Evolutionary conservation across 495 filamentous ascomycete species (phyloP).

Genomic region (Echria macrotheca): DNA sequence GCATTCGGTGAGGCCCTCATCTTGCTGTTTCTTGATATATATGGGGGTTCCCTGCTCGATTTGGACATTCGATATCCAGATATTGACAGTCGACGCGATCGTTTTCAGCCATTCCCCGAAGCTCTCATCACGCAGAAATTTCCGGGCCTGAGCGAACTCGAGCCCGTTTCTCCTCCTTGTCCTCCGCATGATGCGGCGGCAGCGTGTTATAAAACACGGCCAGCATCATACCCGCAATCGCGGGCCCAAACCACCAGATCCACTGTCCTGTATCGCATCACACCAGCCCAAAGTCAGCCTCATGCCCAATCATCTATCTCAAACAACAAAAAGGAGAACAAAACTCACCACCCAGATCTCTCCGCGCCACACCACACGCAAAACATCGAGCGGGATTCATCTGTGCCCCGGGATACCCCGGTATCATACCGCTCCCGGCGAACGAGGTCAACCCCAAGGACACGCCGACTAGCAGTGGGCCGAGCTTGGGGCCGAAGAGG

Average conservation of each 20-base stretch:
- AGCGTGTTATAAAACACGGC: constrained; percentile 21
- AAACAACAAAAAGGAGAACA: constrained; percentile 7
- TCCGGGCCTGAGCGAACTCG: background rate
- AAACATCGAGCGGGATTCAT: constrained; percentile 30
- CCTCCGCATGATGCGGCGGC: constrained; percentile 16
- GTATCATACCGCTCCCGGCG: constrained; percentile 37
- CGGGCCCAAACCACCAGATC: constrained; percentile 32
- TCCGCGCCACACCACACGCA: constrained; percentile 25
- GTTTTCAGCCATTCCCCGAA: no score
- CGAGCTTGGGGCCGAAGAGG: constrained; percentile 46
- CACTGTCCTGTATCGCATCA: constrained; percentile 22
- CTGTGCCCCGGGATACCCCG: constrained; percentile 42
- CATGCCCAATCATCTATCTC: background rate
- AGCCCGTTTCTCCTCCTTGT: background rate
- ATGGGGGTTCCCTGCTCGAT: no score
- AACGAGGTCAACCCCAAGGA: constrained; percentile 43
- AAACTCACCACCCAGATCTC: constrained; percentile 17
- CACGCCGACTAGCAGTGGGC: constrained; percentile 49
- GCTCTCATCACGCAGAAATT: background rate
- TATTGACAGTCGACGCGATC: no score
- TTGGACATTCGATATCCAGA: no score
- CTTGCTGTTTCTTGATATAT: no score
- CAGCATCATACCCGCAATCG: constrained; percentile 8
- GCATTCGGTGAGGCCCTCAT: no score
- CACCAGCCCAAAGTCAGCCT: background rate